Percentiles rank a stretch among this genome's conserved stretches.
Conservation (phyloP, 2,329 filamentous ascomycete genomes). For the Penicillium sclerotiorum region DNA sequence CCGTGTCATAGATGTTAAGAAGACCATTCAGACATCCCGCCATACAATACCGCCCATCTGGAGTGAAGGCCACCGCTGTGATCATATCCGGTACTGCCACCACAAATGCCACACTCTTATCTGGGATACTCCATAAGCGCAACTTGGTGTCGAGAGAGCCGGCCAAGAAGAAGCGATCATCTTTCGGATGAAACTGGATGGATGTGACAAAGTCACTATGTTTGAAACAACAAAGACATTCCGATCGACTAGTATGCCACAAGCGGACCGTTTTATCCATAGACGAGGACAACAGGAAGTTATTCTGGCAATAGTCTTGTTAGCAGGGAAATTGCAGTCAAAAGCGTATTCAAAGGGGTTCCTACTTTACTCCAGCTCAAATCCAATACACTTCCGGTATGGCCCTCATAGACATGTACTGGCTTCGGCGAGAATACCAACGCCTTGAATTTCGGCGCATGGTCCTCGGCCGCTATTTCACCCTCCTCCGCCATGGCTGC, state of each 20-base stretch:
- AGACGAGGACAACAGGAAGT: slow-evolving; percentile 90
- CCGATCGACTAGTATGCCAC: slow-evolving; percentile 83
- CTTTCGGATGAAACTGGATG: slow-evolving; percentile 89
- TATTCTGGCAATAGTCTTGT: slow-evolving; percentile 61
- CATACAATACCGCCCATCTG: slow-evolving; percentile 86
- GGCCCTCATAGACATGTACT: slow-evolving; percentile 76
- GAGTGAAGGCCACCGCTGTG: slow-evolving; percentile 90
- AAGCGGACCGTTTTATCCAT: slow-evolving; percentile 97
- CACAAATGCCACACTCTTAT: slow-evolving; percentile 87
- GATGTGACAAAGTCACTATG: slow-evolving; percentile 95
- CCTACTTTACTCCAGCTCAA: slow-evolving; percentile 89
- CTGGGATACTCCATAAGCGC: slow-evolving; percentile 93
- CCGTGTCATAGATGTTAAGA: slow-evolving; percentile 90
- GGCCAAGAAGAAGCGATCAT: slow-evolving; percentile 95
- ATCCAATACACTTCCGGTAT: slow-evolving; percentile 83
- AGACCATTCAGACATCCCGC: slow-evolving; percentile 84
- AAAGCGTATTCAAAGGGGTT: background rate
- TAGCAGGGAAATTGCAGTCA: background rate
- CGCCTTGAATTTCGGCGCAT: slow-evolving; percentile 68
- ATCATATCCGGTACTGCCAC: slow-evolving; percentile 81
- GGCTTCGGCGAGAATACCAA: slow-evolving; percentile 86
- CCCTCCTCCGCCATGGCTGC: slow-evolving; percentile 72
- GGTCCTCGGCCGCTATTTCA: slow-evolving; percentile 48
- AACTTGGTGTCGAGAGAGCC: slow-evolving; percentile 88
- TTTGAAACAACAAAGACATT: slow-evolving; percentile 91